Evolutionary conservation across 192 early-diverging fungal species (phyloP).

Genomic region (Coemansia aciculifera): DNA sequence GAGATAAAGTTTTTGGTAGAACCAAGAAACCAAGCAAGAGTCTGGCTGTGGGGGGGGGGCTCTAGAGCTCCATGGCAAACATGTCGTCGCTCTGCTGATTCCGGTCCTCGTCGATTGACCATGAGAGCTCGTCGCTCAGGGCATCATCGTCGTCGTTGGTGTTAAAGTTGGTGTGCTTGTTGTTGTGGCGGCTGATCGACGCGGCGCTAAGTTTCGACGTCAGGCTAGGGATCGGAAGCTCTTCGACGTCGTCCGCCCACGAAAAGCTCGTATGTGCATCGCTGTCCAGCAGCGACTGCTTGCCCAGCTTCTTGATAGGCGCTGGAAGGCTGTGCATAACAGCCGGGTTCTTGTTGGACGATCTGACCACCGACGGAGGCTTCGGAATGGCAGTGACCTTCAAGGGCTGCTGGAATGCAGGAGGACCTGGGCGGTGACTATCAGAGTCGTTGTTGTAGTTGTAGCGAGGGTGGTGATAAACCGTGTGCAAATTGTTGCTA

Average conservation of each 20-base stretch:
- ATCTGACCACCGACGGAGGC: not conserved
- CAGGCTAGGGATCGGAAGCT: slow-evolving; percentile 49
- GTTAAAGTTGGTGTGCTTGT: not conserved
- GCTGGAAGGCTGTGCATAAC: slow-evolving; percentile 42
- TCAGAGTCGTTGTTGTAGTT: not conserved
- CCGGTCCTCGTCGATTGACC: slow-evolving; percentile 38
- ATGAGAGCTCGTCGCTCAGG: slow-evolving; percentile 49
- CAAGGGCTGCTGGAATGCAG: not conserved
- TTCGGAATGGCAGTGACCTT: not conserved
- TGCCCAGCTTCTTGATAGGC: slow-evolving; percentile 22
- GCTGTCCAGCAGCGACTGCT: slow-evolving; percentile 13
- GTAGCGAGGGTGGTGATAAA: not conserved
- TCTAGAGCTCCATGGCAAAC: slow-evolving; percentile 48
- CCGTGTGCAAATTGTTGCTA: slow-evolving; percentile 1
- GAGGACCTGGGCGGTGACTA: not conserved
- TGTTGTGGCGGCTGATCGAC: slow-evolving; percentile 3
- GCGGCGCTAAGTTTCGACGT: slow-evolving; percentile 10
- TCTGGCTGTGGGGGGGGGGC: not conserved
- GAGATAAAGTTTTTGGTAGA: not conserved
- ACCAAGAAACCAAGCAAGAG: not conserved
- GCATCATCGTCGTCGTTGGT: slow-evolving; percentile 26
- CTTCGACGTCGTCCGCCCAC: slow-evolving; percentile 56
- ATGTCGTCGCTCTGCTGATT: slow-evolving; percentile 26
- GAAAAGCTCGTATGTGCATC: slow-evolving; percentile 33
- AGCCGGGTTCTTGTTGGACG: slow-evolving; percentile 6